phyloP scores from a whole-genome alignment of 495 filamentous ascomycete genomes.

The Hypoxylon intermedium region DNA sequence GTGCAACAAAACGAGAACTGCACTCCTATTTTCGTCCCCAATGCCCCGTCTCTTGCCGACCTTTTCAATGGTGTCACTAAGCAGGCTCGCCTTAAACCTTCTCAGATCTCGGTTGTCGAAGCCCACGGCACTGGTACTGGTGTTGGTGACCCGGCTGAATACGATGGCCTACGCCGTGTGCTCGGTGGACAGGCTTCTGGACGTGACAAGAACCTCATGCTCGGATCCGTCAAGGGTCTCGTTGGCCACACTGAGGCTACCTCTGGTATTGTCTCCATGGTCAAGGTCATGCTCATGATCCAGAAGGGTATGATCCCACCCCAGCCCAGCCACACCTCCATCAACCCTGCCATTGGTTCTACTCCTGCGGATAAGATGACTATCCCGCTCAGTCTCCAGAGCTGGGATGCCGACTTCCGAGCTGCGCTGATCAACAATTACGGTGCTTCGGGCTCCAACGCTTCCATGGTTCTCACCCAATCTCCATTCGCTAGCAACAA shows the following conservation, averaged over 20 bases:
- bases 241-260: slow-evolving; percentile 60
- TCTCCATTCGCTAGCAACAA: slow-evolving; percentile 45
- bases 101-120: slow-evolving; percentile 40
- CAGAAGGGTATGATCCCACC: slow-evolving; percentile 50
- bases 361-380: slow-evolving; percentile 46
- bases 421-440: slow-evolving; percentile 61
- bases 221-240: slow-evolving; percentile 56
- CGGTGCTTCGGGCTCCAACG: slow-evolving; percentile 59
- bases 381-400: slow-evolving; percentile 41
- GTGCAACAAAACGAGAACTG: slow-evolving; percentile 55
- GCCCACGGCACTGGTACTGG: slow-evolving; percentile 55
- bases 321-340: slow-evolving; percentile 48
- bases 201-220: slow-evolving; percentile 43
- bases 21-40: slow-evolving; percentile 49
- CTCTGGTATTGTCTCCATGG: slow-evolving; percentile 52
- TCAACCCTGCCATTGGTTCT: slow-evolving; percentile 50
- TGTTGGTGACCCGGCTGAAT: slow-evolving; percentile 50
- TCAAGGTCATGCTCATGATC: slow-evolving; percentile 61
- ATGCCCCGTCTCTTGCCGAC: slow-evolving; percentile 36
- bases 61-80: slow-evolving; percentile 39
- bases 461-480: slow-evolving; percentile 50
- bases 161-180: slow-evolving; percentile 39
- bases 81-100: slow-evolving; percentile 28
- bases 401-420: slow-evolving; percentile 46
- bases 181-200: slow-evolving; percentile 45